Evolutionary conservation across 352 stramenopile species (phyloP), one percentile per base, ranked within the genome.

Genomic region (Peronosclerospora sorghi): DNA sequence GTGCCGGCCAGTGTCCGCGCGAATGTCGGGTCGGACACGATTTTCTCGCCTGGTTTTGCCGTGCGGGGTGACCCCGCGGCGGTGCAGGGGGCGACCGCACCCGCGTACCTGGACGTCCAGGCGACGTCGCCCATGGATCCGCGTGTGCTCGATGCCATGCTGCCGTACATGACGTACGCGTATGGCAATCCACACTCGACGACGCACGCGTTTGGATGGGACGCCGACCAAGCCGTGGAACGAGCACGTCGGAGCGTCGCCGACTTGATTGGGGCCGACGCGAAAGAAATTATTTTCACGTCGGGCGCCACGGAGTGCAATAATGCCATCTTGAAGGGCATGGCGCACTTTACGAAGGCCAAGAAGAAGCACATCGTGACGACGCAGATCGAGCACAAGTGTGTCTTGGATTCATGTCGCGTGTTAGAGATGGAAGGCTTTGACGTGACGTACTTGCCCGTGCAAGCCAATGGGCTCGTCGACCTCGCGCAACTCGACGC

Each of bases 231-330:
- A 29, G 94, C 90, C 17, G 93, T 98, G 12, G 96, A 99, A 67
- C 73, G 74, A 14, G 79, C 77, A 0, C 74, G 78, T 9, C 68
- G 64, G 41, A 77, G 79, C 57, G 79, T 99, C 6, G 96, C 95
- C 5, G 58, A 49, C 23, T 75, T 99, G 17, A 96, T 99, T 43
- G 76, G 86, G 32, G 96, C 95, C 23, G 83, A 89, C 50, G 58
- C 92, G 9, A 99, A 99, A 62, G 96, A 99, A 65, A 96, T 99
- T 45, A 94, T 99, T 42, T 99, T 99, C 56, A 99, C 96, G 13
- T 98, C 91, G 10, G 96, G 96, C 28, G 96, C 96, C 1, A 99
- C 96, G 0, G 96, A 99, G 78, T 93, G 78, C 41, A 99, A 99
- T 79, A 99, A 99, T 65, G 69, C 97, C 10, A 94, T 95, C 44